These are phyloP conservation scores for Venturia pyrina DNA, from an alignment of 2,329 filamentous ascomycete species.

Conservation along the genomic window DNA sequence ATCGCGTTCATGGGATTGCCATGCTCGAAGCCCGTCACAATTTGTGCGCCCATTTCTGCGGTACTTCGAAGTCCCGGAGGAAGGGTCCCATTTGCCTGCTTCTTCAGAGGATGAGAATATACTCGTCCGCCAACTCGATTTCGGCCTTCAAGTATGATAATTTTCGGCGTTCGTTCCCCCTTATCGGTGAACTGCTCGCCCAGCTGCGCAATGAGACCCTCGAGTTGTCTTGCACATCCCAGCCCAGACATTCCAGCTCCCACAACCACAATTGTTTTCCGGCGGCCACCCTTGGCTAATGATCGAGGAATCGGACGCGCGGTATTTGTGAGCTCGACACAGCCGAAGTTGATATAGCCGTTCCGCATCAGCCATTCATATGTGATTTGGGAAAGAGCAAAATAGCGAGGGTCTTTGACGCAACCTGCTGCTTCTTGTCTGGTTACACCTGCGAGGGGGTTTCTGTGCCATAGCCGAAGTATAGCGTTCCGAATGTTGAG, in stretches of 20 bases:
- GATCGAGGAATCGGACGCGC: slow-evolving; percentile 24
- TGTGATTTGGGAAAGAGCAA: slow-evolving; percentile 76
- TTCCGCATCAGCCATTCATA: slow-evolving; percentile 86
- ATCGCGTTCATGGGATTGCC: slow-evolving; percentile 91
- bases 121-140: slow-evolving; percentile 83
- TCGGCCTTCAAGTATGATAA: slow-evolving; percentile 79
- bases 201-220: slow-evolving; percentile 76
- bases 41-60: slow-evolving; percentile 96
- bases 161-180: slow-evolving; percentile 59
- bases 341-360: slow-evolving; percentile 96
- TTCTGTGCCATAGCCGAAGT: slow-evolving; percentile 77
- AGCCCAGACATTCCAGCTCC: slow-evolving; percentile 92
- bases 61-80: slow-evolving; percentile 55
- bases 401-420: slow-evolving; percentile 78
- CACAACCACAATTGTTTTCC: slow-evolving; percentile 73
- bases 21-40: slow-evolving; percentile 91
- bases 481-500: slow-evolving; percentile 95
- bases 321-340: slow-evolving; percentile 57
- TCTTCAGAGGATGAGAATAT: slow-evolving; percentile 66
- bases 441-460: slow-evolving; percentile 72
- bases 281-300: slow-evolving; percentile 37
- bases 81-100: slow-evolving; percentile 45
- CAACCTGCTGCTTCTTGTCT: slow-evolving; percentile 83
- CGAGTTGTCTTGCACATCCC: slow-evolving; percentile 82
- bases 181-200: slow-evolving; percentile 53